phyloP scores from a whole-genome alignment of 1,139 yeast genomes.

The Candida tunisiensis region DNA sequence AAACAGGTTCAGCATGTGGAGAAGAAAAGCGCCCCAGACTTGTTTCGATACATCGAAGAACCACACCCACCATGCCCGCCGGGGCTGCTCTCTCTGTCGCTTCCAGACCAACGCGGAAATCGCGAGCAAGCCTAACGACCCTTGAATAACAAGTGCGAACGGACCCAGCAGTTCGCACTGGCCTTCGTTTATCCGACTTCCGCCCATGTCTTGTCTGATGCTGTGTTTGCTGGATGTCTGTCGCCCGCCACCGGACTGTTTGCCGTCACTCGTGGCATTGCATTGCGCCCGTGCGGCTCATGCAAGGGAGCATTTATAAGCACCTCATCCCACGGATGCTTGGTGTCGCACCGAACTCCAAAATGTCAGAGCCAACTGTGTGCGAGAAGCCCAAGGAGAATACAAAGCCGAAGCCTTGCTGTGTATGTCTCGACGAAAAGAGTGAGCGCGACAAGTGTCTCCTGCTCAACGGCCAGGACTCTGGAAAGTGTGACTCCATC shows the following conservation, averaged over 20 bases:
- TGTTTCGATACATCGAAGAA: conserved; percentile 81
- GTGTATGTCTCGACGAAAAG: conserved; percentile 86
- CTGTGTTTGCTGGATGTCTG: too few relatives aligned
- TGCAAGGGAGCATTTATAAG: too few relatives aligned
- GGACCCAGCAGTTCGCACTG: conserved; percentile 29
- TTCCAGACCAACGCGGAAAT: conserved; percentile 58
- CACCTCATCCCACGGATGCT: too few relatives aligned
- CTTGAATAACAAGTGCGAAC: conserved; percentile 24
- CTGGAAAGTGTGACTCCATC: conserved; percentile 63
- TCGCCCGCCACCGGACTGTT: too few relatives aligned
- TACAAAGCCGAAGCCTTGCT: conserved; percentile 79
- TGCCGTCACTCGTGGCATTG: too few relatives aligned
- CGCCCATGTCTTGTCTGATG: too few relatives aligned
- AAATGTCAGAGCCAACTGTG: too few relatives aligned
- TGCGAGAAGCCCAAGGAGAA: too few relatives aligned
- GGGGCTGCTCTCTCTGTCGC: conserved; percentile 63
- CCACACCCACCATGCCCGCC: conserved; percentile 85
- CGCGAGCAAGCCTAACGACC: conserved; percentile 52
- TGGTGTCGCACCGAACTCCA: too few relatives aligned
- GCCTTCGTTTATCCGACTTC: too few relatives aligned
- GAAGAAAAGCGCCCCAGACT: conserved; percentile 67
- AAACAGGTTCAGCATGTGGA: conserved; percentile 65
- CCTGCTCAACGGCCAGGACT: conserved; percentile 65
- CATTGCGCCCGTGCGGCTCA: too few relatives aligned
- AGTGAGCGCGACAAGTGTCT: conserved; percentile 75